Percentiles rank a stretch among this genome's conserved stretches.
phyloP scores from a whole-genome alignment of 2,329 filamentous ascomycete species.

The Exophiala calicioides region DNA sequence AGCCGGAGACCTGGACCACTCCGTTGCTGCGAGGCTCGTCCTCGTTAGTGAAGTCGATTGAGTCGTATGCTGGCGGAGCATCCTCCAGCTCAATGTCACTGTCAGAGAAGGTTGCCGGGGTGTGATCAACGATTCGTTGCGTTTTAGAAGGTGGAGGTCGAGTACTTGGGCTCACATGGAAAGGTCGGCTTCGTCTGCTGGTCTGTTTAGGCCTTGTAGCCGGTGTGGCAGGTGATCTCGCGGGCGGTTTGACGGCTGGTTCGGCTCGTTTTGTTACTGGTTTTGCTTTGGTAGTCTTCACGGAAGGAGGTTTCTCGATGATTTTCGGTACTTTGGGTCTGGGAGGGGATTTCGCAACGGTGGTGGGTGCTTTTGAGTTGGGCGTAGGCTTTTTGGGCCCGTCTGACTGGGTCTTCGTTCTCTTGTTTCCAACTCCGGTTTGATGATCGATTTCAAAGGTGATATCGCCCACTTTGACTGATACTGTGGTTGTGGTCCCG shows the following conservation, averaged over 20 bases:
- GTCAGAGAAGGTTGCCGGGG: conserved; percentile 9
- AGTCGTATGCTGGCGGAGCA: conserved; percentile 12
- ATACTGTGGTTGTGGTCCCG: conserved; percentile 6
- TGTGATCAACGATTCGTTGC: conserved; percentile 3
- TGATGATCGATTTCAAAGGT: conserved; percentile 11
- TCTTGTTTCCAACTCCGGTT: conserved; percentile 1
- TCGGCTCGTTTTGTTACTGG: conserved; percentile 5
- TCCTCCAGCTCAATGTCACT: conserved; percentile 20
- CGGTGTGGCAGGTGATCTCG: not conserved
- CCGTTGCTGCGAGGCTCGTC: not conserved
- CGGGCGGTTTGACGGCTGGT: conserved; percentile 1
- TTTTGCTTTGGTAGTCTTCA: not conserved
- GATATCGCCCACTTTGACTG: conserved; percentile 15
- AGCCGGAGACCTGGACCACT: conserved; percentile 17
- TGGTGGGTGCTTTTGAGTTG: conserved; percentile 1
- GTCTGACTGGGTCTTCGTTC: not conserved
- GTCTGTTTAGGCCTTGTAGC: conserved; percentile 7
- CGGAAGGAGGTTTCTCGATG: not conserved
- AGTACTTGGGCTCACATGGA: not conserved
- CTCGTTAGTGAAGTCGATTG: conserved; percentile 8
- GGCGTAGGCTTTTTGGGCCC: conserved; percentile 1
- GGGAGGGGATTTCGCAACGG: not conserved
- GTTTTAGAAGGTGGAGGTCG: conserved; percentile 1
- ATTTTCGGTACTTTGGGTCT: not conserved
- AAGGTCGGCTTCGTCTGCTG: conserved; percentile 14